Conservation (phyloP, 208 protist species). For the Angomonas deanei region DNA sequence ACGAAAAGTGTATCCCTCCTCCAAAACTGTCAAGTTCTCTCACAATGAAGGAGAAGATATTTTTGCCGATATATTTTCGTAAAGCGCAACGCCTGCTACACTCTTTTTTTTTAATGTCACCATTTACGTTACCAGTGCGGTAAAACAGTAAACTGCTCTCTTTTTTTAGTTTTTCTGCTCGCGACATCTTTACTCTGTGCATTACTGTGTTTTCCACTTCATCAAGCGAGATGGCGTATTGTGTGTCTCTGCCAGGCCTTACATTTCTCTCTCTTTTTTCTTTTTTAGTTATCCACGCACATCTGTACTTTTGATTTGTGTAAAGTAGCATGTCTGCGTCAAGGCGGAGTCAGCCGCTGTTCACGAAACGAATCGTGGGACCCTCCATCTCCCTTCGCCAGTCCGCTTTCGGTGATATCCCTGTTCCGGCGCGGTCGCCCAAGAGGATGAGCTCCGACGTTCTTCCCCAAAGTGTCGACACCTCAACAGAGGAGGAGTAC, state of each 20-base stretch:
- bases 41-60: conserved; percentile 36
- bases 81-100: neutral
- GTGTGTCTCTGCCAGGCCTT: neutral
- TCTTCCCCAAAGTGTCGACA: neutral
- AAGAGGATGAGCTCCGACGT: neutral
- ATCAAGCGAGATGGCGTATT: no score
- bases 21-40: neutral
- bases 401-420: neutral
- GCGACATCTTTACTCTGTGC: no score
- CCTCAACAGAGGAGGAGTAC: no score
- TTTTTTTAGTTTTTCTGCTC: no score
- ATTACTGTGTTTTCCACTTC: no score
- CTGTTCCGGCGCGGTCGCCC: neutral
- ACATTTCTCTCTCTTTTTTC: neutral
- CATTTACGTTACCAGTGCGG: no score
- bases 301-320: conserved; percentile 6
- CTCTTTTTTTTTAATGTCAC: neutral
- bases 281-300: conserved; percentile 9
- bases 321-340: neutral
- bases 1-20: neutral
- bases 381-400: neutral
- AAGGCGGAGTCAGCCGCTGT: neutral
- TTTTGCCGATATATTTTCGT: conserved; percentile 63
- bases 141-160: no score
- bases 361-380: conserved; percentile 14